Conservation (phyloP, 495 filamentous ascomycete species). For the Sphaerosporella brunnea region DNA sequence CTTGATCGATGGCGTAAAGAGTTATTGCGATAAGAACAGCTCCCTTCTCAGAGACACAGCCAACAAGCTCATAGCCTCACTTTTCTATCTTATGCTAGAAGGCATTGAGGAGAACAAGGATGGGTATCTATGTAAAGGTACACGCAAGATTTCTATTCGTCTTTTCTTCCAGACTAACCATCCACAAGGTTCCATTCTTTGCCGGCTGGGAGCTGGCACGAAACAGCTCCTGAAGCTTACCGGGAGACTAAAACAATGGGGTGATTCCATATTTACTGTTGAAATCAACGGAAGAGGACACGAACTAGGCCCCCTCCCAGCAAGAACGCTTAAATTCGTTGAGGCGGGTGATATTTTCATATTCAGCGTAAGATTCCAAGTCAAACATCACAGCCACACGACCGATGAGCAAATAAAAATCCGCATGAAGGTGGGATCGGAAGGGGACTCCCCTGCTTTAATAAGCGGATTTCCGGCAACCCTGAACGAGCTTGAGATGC, state of each 20-base stretch:
- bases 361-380: background rate
- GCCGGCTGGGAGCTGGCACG: background rate
- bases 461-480: background rate
- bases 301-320: background rate
- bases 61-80: background rate
- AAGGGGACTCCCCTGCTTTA: background rate
- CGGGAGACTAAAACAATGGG: background rate
- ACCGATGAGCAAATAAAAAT: background rate
- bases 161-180: background rate
- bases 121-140: background rate
- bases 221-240: background rate
- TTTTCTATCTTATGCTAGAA: background rate
- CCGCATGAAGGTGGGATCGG: background rate
- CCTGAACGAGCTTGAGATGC: too few relatives aligned
- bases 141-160: background rate
- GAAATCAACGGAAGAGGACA: background rate
- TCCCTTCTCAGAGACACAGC: background rate
- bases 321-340: background rate
- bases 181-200: constrained; percentile 3
- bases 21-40: background rate
- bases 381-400: too few relatives aligned
- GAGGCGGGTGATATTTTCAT: background rate
- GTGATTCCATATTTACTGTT: background rate
- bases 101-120: background rate
- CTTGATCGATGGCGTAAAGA: background rate